phyloP scores from a whole-genome alignment of 305 asterid genomes.

The Fraxinus angustifolia region DNA sequence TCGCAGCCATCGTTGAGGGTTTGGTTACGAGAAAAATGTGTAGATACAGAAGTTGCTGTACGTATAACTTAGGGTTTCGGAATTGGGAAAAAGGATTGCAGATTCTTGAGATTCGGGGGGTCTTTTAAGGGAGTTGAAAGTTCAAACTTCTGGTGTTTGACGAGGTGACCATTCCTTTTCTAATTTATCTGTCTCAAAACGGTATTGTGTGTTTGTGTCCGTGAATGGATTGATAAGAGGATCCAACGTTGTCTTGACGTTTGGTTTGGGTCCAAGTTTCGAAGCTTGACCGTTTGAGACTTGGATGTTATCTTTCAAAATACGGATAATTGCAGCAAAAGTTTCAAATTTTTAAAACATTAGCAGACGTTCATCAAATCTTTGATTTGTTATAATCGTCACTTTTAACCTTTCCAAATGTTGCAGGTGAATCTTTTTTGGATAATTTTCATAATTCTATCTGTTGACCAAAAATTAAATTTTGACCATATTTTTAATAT shows the following conservation, averaged over 20 bases:
- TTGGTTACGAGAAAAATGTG: not conserved
- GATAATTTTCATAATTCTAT: too few relatives aligned
- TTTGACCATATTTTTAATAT: too few relatives aligned
- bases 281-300: conserved; percentile 12
- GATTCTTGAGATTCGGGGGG: not conserved
- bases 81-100: conserved; percentile 10
- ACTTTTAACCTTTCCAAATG: too few relatives aligned
- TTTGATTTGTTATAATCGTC: too few relatives aligned
- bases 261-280: not conserved
- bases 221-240: not conserved
- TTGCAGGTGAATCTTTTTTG: too few relatives aligned
- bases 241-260: not conserved
- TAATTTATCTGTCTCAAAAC: not conserved
- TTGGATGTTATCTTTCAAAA: not conserved
- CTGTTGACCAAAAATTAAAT: too few relatives aligned
- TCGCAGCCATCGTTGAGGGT: conserved; percentile 51
- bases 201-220: not conserved
- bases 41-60: not conserved
- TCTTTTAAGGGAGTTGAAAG: not conserved
- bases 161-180: conserved; percentile 8
- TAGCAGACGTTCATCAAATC: too few relatives aligned
- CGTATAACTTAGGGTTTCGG: conserved; percentile 30
- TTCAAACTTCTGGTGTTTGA: conserved; percentile 5
- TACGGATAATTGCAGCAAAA: too few relatives aligned
- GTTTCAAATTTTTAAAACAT: too few relatives aligned